A percentile compares a stretch with the other conserved stretches of the same genome.
These are phyloP conservation scores for Trichoderma endophyticum DNA, from an alignment of 2,329 filamentous ascomycete species.

Conservation along the genomic window DNA sequence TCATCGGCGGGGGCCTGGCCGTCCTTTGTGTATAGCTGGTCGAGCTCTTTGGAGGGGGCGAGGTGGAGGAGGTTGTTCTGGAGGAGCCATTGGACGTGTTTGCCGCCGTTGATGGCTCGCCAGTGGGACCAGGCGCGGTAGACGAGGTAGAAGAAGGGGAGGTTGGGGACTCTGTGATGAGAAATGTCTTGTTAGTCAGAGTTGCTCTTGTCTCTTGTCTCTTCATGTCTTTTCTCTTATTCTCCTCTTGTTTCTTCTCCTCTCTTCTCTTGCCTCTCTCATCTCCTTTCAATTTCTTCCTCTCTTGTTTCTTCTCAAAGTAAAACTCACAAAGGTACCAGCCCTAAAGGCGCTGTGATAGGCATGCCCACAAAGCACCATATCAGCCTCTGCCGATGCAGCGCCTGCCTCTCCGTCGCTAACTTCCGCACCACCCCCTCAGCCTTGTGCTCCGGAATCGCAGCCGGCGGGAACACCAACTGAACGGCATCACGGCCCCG, in stretches of 20 bases:
- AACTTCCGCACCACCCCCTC: conserved; percentile 63
- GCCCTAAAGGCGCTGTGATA: conserved; percentile 73
- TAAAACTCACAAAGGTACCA: conserved; percentile 75
- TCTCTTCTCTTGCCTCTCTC: not conserved
- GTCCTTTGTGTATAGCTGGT: conserved; percentile 66
- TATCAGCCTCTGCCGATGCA: conserved; percentile 74
- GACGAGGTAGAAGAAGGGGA: conserved; percentile 93
- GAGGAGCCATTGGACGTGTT: conserved; percentile 78
- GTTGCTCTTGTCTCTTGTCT: not conserved
- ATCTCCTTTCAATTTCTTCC: not conserved
- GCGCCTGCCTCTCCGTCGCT: conserved; percentile 72
- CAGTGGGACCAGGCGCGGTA: conserved; percentile 93
- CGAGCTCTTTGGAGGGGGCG: conserved; percentile 65
- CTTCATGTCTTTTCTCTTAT: not conserved
- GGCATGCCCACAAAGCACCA: conserved; percentile 84
- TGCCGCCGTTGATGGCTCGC: conserved; percentile 79
- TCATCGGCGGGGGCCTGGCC: conserved; percentile 22
- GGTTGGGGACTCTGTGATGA: conserved; percentile 70
- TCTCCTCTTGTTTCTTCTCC: not conserved
- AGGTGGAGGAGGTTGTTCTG: conserved; percentile 67
- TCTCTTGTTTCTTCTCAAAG: not conserved
- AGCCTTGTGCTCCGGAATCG: conserved; percentile 64
- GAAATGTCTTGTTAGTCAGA: not conserved
- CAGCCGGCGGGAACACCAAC: conserved; percentile 70
- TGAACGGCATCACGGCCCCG: conserved; percentile 63